Evolutionary conservation across 306 rosid genomes (phyloP).

Genomic region (Trifolium dubium): DNA sequence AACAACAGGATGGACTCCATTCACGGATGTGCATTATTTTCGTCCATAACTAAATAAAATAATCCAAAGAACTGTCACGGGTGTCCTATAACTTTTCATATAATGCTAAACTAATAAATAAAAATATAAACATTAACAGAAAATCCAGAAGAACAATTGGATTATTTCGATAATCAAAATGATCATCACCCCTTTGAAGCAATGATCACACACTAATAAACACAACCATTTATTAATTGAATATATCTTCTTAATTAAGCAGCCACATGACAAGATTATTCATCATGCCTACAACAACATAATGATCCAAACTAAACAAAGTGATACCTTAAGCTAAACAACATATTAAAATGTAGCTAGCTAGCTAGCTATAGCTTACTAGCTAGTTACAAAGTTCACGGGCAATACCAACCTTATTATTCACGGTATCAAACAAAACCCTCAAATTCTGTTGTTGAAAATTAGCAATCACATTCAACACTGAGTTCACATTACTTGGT

Average conservation of each 20-base stretch:
- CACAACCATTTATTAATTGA: background rate
- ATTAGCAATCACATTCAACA: conserved; percentile 87
- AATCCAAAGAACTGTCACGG: background rate
- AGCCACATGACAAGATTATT: background rate
- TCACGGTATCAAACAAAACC: conserved; percentile 80
- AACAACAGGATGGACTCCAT: background rate
- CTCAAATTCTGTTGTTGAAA: conserved; percentile 90
- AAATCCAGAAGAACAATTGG: no score
- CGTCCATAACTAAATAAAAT: background rate
- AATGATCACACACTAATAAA: background rate
- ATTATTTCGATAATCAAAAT: background rate
- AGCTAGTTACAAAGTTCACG: conserved; percentile 48
- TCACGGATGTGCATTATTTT: background rate
- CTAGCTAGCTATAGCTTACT: background rate
- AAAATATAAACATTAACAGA: no score
- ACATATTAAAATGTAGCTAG: background rate
- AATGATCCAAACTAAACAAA: background rate
- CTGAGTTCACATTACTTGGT: conserved; percentile 80
- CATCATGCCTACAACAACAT: background rate
- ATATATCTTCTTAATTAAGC: background rate
- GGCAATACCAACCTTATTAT: conserved; percentile 78
- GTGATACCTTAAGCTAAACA: background rate
- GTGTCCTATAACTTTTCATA: background rate
- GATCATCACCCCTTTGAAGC: background rate
- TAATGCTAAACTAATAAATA: background rate